These are phyloP conservation scores for Spergularia bocconei DNA, from an alignment of 148 eudicot genomes.

Conservation along the genomic window DNA sequence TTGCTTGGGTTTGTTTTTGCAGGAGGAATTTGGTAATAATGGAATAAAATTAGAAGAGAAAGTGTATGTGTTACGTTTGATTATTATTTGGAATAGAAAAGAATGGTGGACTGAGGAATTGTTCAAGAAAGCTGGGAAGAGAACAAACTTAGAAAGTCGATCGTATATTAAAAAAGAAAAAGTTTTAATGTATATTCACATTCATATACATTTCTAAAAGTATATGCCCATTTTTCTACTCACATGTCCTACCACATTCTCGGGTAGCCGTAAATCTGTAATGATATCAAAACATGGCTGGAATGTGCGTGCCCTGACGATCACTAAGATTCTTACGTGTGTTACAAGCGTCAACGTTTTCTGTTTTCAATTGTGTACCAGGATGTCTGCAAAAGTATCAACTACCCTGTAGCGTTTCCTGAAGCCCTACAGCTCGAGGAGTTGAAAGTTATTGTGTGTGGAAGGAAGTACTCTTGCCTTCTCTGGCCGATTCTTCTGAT, in stretches of 20 bases:
- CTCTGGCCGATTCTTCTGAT: conserved; percentile 15
- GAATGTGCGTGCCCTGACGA: too few species aligned
- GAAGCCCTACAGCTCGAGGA: neutral
- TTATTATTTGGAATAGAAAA: neutral
- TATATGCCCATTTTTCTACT: too few species aligned
- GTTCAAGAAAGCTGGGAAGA: conserved; percentile 39
- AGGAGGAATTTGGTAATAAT: neutral
- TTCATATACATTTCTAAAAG: too few species aligned
- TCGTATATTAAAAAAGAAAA: too few species aligned
- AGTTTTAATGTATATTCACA: too few species aligned
- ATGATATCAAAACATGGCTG: too few species aligned
- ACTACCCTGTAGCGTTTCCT: neutral
- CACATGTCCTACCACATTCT: too few species aligned
- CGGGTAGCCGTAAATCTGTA: too few species aligned
- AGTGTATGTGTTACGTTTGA: neutral
- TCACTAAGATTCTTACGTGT: too few species aligned
- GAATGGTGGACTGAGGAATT: conserved; percentile 27
- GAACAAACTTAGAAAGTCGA: conserved; percentile 20
- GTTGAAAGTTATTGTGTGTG: neutral
- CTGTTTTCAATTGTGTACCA: neutral
- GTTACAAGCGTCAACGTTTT: too few species aligned
- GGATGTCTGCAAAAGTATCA: neutral
- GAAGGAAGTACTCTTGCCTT: neutral
- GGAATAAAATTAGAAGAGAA: neutral
- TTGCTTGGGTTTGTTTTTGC: neutral